phyloP scores from a whole-genome alignment of 208 protist species.

The Leishmania turanica region DNA sequence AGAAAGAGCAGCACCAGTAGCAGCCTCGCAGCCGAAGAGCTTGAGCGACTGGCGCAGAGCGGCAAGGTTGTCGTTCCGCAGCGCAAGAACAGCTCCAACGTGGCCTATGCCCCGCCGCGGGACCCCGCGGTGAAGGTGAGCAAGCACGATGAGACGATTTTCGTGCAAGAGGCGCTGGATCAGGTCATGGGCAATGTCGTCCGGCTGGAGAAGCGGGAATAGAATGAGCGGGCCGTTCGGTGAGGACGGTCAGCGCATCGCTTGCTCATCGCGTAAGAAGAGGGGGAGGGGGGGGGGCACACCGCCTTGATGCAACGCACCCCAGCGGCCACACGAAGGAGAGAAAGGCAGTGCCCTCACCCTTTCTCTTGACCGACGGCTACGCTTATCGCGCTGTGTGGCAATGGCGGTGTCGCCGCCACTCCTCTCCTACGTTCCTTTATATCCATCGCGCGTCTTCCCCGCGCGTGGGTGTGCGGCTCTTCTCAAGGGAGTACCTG shows the following conservation, averaged over 20 bases:
- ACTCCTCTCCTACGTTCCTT: neutral
- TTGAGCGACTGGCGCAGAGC: conserved; percentile 21
- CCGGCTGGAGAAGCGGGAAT: conserved; percentile 11
- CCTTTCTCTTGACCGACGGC: neutral
- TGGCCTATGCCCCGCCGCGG: conserved; percentile 27
- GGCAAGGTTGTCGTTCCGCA: conserved; percentile 25
- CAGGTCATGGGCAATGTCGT: conserved; percentile 19
- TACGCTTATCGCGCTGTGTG: neutral
- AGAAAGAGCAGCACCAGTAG: neutral
- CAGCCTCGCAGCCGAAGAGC: conserved; percentile 3
- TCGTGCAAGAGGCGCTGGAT: conserved; percentile 43
- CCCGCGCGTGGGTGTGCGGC: neutral
- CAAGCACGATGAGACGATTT: conserved; percentile 46
- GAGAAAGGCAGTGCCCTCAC: neutral
- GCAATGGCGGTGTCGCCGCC: neutral
- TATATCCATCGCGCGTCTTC: neutral
- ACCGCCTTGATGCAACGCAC: neutral
- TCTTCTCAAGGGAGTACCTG: neutral
- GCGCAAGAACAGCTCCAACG: conserved; percentile 16
- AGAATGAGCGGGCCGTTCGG: neutral
- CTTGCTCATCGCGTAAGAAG: neutral
- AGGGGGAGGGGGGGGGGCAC: neutral
- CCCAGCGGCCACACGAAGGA: neutral
- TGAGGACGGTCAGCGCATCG: neutral
- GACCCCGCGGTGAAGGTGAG: conserved; percentile 37